These are phyloP conservation scores for Tarenaya hassleriana DNA, from an alignment of 345 rosid genomes.

Conservation along the genomic window DNA sequence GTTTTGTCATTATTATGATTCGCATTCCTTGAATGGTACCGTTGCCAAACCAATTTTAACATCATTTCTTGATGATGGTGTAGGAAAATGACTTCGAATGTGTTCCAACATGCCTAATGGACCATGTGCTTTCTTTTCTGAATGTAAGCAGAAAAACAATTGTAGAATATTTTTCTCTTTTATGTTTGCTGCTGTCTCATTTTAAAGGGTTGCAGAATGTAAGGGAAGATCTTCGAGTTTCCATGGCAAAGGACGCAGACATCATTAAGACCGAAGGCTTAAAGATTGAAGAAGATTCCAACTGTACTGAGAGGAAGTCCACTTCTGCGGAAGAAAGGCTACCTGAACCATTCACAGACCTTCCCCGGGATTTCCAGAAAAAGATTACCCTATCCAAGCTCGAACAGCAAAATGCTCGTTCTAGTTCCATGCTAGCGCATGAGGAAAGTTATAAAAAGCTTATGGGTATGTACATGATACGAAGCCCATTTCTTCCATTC, in stretches of 20 bases:
- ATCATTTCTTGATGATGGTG: constrained; percentile 22
- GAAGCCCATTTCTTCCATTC: constrained; percentile 5
- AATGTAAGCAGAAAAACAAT: constrained; percentile 44
- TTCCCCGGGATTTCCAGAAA: constrained; percentile 66
- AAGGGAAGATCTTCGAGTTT: constrained; percentile 82
- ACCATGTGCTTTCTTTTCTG: constrained; percentile 70
- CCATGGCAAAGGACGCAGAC: constrained; percentile 81
- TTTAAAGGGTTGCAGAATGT: constrained; percentile 54
- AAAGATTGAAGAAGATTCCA: constrained; percentile 38
- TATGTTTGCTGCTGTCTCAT: constrained; percentile 25
- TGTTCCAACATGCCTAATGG: constrained; percentile 90
- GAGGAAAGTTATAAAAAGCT: constrained; percentile 50
- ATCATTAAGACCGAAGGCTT: constrained; percentile 78
- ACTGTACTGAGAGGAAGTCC: constrained; percentile 21
- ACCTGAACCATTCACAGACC: constrained; percentile 29
- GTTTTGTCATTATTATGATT: too few relatives aligned
- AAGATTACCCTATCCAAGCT: constrained; percentile 61
- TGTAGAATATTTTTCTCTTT: not conserved
- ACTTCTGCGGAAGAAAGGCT: constrained; percentile 26
- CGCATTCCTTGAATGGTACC: too few relatives aligned
- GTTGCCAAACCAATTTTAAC: not conserved
- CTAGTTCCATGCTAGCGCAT: constrained; percentile 37
- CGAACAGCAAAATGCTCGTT: constrained; percentile 49
- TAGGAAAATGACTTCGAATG: constrained; percentile 90
- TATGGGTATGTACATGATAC: constrained; percentile 38